Percentiles rank a stretch among this genome's conserved stretches.
Conservation (phyloP, 306 rosid species). For the Rubus parviflorus region DNA sequence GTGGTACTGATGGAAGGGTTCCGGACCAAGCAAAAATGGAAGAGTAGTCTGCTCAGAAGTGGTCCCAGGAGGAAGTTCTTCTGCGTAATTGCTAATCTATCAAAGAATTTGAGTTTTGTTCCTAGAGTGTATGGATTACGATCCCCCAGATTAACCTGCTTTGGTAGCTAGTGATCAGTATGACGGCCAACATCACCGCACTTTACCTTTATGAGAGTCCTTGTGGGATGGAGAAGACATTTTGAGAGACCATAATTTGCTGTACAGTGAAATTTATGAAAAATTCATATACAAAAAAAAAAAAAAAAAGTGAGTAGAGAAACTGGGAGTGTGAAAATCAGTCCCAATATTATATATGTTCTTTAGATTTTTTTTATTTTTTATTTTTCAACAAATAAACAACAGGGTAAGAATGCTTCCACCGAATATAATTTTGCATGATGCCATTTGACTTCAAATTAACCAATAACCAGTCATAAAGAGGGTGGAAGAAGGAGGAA, state of each 20-base stretch:
- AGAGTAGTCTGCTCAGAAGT: slow-evolving; percentile 7
- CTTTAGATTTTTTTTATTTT: too few species aligned
- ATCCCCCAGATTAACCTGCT: background rate
- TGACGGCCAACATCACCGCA: background rate
- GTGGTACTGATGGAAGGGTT: slow-evolving; percentile 15
- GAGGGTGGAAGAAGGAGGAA: background rate
- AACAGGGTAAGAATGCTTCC: too few species aligned
- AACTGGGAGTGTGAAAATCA: too few species aligned
- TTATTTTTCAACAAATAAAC: too few species aligned
- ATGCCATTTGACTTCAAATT: background rate
- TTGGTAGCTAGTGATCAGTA: background rate
- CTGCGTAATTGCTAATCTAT: background rate
- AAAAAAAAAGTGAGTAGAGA: too few species aligned
- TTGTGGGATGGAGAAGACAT: too few species aligned
- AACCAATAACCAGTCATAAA: background rate
- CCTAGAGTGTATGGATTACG: background rate
- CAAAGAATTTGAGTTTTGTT: background rate
- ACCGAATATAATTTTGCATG: background rate
- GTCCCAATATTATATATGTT: too few species aligned
- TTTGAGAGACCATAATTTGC: background rate
- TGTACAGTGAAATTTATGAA: background rate
- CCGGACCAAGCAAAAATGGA: slow-evolving; percentile 19
- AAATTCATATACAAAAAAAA: background rate
- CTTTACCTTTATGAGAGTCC: background rate
- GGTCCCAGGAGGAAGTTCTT: background rate